Conservation (phyloP, 2,329 filamentous ascomycete species). For the Trichoderma sp. region DNA sequence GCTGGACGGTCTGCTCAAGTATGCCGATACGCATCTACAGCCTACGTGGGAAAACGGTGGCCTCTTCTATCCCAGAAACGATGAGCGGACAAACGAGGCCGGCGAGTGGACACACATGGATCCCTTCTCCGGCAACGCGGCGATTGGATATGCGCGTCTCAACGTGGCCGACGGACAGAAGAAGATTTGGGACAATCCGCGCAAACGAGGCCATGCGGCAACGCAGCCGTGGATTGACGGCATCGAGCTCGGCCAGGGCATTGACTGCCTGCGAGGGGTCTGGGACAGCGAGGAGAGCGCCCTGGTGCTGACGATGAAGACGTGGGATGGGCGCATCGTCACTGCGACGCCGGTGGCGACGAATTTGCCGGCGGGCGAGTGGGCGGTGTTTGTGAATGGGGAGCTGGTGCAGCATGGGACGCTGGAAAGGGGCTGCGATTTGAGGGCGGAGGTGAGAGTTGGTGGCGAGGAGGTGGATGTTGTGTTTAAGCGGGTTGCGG, state of each 20-base stretch:
- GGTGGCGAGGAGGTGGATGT: conserved; percentile 18
- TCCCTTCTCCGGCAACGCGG: conserved; percentile 43
- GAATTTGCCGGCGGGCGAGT: conserved; percentile 20
- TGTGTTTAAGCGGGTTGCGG: conserved; percentile 3
- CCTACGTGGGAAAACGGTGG: conserved; percentile 43
- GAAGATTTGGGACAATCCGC: conserved; percentile 42
- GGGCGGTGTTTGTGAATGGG: conserved; percentile 19
- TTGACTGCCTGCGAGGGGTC: conserved; percentile 23
- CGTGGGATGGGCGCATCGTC: conserved; percentile 13
- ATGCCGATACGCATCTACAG: conserved; percentile 37
- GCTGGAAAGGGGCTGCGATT: neutral
- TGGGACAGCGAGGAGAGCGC: conserved; percentile 21
- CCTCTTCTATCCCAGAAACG: conserved; percentile 41
- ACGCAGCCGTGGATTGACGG: conserved; percentile 26
- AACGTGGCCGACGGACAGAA: conserved; percentile 44
- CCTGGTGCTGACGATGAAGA: conserved; percentile 24
- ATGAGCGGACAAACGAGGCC: conserved; percentile 33
- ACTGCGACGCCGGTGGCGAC: conserved; percentile 6
- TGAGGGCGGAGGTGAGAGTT: neutral
- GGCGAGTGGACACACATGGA: conserved; percentile 39
- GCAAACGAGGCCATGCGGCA: conserved; percentile 32
- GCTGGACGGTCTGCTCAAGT: conserved; percentile 34
- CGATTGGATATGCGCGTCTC: conserved; percentile 43
- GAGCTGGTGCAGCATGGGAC: neutral
- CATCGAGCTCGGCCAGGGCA: conserved; percentile 12